phyloP scores from a whole-genome alignment of 164 flowering plant genomes.

The Nymphaea thermarum region DNA sequence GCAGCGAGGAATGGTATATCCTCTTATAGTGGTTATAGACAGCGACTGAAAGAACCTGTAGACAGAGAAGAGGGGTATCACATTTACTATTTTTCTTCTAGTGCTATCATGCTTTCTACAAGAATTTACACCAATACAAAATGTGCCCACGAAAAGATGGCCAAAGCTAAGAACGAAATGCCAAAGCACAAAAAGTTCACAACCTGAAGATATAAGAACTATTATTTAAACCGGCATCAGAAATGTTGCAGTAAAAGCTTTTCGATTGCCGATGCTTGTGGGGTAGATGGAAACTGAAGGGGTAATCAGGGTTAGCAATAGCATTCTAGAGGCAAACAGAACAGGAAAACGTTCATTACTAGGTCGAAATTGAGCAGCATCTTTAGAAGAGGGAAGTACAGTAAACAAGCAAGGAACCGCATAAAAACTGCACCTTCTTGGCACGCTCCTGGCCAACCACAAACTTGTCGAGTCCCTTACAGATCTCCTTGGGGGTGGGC shows the following conservation, averaged over 20 bases:
- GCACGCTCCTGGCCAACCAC: slow-evolving; percentile 87
- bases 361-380: no score
- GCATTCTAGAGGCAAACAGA: no score
- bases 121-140: neutral
- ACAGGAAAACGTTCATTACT: no score
- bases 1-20: slow-evolving; percentile 47
- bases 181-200: no score
- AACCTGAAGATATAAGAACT: no score
- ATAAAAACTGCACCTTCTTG: slow-evolving; percentile 55
- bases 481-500: slow-evolving; percentile 94
- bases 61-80: neutral
- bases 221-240: no score
- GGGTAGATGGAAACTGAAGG: no score
- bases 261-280: no score
- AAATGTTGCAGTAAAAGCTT: no score
- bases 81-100: neutral
- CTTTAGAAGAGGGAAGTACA: neutral
- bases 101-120: neutral
- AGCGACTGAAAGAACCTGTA: slow-evolving; percentile 93
- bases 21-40: slow-evolving; percentile 94
- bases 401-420: neutral
- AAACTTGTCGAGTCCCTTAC: slow-evolving; percentile 82
- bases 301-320: no score
- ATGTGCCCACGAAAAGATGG: no score
- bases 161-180: no score